A percentile compares a stretch with the other conserved stretches of the same genome.
phyloP scores from a whole-genome alignment of 192 early-diverging fungal genomes.

The Coemansia sp. region DNA sequence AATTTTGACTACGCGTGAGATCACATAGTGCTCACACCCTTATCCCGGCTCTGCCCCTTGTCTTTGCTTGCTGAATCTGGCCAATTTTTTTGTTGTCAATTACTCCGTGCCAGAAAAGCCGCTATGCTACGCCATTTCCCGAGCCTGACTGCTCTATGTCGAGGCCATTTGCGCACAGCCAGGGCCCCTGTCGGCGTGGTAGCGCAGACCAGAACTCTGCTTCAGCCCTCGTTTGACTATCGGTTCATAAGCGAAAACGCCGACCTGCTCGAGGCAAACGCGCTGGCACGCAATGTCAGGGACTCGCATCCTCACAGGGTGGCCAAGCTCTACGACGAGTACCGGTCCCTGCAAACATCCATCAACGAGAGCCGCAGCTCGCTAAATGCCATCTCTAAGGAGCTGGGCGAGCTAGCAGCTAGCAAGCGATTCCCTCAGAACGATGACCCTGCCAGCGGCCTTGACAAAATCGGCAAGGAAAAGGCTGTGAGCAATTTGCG shows the following conservation, averaged over 20 bases:
- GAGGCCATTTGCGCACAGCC: neutral
- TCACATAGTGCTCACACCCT: too few relatives aligned
- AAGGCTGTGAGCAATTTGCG: constrained; percentile 9
- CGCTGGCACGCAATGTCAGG: constrained; percentile 56
- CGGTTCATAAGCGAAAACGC: constrained; percentile 58
- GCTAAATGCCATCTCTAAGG: constrained; percentile 52
- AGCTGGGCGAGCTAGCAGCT: constrained; percentile 33
- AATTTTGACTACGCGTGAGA: too few relatives aligned
- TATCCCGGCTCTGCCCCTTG: too few relatives aligned
- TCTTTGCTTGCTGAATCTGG: neutral
- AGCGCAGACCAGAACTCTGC: constrained; percentile 14
- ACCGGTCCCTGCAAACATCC: constrained; percentile 19
- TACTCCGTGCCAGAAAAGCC: neutral
- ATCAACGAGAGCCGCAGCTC: constrained; percentile 38
- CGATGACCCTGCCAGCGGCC: neutral
- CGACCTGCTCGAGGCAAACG: constrained; percentile 46
- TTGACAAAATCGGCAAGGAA: constrained; percentile 5
- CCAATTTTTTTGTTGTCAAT: neutral
- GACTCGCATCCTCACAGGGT: constrained; percentile 52
- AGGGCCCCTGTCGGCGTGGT: neutral
- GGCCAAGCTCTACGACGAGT: constrained; percentile 54
- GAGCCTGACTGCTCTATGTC: neutral
- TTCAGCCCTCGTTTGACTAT: constrained; percentile 58
- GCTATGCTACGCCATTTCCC: neutral
- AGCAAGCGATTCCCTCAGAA: constrained; percentile 29